Percentiles rank a stretch among this genome's conserved stretches.
Evolutionary conservation across 305 asterid genomes (phyloP).

Genomic region (Fraxinus angustifolia): DNA sequence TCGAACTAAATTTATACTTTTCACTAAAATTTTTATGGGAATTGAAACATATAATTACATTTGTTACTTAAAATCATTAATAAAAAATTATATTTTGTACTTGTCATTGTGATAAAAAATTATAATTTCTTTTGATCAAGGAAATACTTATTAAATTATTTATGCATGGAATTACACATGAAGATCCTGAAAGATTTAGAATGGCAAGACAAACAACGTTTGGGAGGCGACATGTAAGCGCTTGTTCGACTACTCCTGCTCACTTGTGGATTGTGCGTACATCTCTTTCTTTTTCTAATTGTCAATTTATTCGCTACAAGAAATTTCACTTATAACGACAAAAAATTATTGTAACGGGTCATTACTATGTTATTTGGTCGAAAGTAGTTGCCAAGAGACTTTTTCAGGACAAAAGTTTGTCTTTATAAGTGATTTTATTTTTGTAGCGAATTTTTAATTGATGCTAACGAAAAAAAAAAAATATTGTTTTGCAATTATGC

Average conservation of each 20-base stretch:
- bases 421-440: background rate
- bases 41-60: background rate
- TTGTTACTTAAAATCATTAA: background rate
- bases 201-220: conserved; percentile 64
- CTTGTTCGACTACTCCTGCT: conserved; percentile 26
- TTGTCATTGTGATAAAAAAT: background rate
- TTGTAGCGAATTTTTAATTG: background rate
- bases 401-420: background rate
- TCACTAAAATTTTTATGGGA: background rate
- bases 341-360: background rate
- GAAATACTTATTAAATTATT: background rate
- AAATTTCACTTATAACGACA: background rate
- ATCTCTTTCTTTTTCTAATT: background rate
- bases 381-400: no score
- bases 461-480: background rate
- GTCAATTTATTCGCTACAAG: background rate
- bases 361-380: no score
- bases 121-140: background rate
- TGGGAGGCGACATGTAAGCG: conserved; percentile 47
- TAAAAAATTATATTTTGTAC: no score
- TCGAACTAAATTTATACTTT: background rate
- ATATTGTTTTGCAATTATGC: conserved; percentile 12
- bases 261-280: conserved; percentile 51
- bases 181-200: conserved; percentile 69
- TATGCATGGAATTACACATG: background rate